phyloP scores from a whole-genome alignment of 2,329 filamentous ascomycete genomes.

The Ophiosphaerella herpotricha region DNA sequence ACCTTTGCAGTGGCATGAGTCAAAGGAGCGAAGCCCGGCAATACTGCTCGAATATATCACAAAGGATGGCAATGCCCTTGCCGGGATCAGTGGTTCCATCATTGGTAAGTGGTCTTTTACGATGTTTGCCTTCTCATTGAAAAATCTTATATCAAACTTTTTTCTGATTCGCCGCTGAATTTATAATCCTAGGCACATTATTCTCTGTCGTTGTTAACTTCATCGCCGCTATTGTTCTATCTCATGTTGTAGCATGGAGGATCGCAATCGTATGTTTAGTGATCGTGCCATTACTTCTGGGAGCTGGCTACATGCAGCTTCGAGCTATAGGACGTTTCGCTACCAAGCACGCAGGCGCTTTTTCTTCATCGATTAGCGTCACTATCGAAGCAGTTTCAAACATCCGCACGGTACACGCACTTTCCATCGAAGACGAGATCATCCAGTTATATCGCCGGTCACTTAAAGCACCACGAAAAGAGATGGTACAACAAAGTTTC shows the following conservation, averaged over 20 bases:
- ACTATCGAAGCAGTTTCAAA: constrained; percentile 58
- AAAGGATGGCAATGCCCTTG: constrained; percentile 68
- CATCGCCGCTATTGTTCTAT: constrained; percentile 68
- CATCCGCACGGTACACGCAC: constrained; percentile 57
- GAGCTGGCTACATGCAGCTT: constrained; percentile 71
- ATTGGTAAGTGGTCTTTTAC: constrained; percentile 49
- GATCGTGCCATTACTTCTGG: constrained; percentile 69
- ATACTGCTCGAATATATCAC: constrained; percentile 70
- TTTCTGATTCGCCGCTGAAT: no score
- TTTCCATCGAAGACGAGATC: constrained; percentile 58
- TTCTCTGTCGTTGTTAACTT: constrained; percentile 72
- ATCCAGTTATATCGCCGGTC: constrained; percentile 52
- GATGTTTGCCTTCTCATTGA: no score
- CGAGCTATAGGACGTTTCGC: constrained; percentile 65
- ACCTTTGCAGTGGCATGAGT: constrained; percentile 73
- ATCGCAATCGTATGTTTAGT: constrained; percentile 75
- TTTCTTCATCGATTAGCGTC: constrained; percentile 56
- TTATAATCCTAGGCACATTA: constrained; percentile 54
- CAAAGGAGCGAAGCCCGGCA: constrained; percentile 64
- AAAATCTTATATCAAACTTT: no score
- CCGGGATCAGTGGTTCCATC: constrained; percentile 71
- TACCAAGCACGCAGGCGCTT: constrained; percentile 57
- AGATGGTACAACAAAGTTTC: constrained; percentile 55
- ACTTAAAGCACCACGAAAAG: constrained; percentile 53
- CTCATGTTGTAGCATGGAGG: constrained; percentile 75